These are phyloP conservation scores for Colletotrichum tropicicola DNA, from an alignment of 2,329 filamentous ascomycete genomes.

Conservation along the genomic window DNA sequence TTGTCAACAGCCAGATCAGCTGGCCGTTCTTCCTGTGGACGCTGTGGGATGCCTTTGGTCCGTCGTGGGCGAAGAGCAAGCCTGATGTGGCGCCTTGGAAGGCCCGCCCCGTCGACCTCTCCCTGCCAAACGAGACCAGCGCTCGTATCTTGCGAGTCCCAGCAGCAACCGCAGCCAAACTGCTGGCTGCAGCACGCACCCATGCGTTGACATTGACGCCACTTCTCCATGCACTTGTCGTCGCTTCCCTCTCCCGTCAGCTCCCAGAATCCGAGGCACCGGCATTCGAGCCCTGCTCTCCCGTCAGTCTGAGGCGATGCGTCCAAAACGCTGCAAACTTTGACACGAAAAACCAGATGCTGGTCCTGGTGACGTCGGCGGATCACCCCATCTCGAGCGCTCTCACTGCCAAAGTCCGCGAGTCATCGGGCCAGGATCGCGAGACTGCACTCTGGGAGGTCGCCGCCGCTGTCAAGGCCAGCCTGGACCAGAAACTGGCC, in stretches of 20 bases:
- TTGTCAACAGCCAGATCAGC: constrained; percentile 50
- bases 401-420: constrained; percentile 37
- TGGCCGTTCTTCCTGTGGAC: constrained; percentile 48
- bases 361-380: constrained; percentile 49
- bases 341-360: constrained; percentile 42
- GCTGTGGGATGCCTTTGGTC: constrained; percentile 51
- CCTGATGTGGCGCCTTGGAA: constrained; percentile 45
- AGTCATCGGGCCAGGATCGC: constrained; percentile 27
- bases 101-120: constrained; percentile 44
- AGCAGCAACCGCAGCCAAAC: constrained; percentile 33
- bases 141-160: constrained; percentile 48
- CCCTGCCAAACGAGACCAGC: constrained; percentile 45
- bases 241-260: constrained; percentile 49
- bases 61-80: constrained; percentile 45
- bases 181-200: constrained; percentile 50
- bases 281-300: constrained; percentile 49
- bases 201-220: constrained; percentile 57
- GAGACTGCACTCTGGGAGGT: constrained; percentile 51
- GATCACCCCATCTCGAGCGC: constrained; percentile 39
- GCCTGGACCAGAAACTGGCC: constrained; percentile 42
- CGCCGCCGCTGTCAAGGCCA: constrained; percentile 44
- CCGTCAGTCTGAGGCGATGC: constrained; percentile 55
- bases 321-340: constrained; percentile 37
- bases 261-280: constrained; percentile 43
- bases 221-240: constrained; percentile 55